Conservation (phyloP, 1,139 yeast species). For the Candida anutae region DNA sequence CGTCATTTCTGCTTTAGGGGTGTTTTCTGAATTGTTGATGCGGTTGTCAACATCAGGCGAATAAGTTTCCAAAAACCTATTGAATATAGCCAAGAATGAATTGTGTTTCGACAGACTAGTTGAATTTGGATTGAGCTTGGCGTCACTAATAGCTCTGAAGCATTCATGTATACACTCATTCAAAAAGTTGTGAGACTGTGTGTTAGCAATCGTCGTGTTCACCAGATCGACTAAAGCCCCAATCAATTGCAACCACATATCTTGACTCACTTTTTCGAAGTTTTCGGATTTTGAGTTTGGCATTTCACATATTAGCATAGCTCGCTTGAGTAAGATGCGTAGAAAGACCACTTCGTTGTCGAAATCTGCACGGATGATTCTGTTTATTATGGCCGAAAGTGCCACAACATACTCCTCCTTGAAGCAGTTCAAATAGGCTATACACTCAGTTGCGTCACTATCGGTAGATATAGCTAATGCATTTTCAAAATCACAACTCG, state of each 20-base stretch:
- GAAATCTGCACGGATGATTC: too few species aligned
- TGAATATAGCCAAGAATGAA: conserved; percentile 44
- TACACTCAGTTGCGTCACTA: too few species aligned
- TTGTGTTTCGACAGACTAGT: conserved; percentile 13
- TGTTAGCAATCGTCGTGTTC: conserved; percentile 8
- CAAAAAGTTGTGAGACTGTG: conserved; percentile 16
- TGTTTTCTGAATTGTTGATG: background rate
- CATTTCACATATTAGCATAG: conserved; percentile 26
- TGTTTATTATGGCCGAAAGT: too few species aligned
- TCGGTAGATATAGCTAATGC: too few species aligned
- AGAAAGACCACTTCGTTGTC: too few species aligned
- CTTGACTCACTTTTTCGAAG: conserved; percentile 21
- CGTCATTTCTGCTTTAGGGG: conserved; percentile 8
- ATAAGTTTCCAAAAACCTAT: conserved; percentile 34
- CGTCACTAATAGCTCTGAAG: conserved; percentile 43
- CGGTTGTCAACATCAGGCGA: conserved; percentile 15
- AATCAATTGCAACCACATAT: conserved; percentile 32
- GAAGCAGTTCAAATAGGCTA: too few species aligned
- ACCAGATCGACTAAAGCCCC: conserved; percentile 21
- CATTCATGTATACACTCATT: conserved; percentile 44
- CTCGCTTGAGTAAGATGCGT: too few species aligned
- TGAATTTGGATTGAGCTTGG: conserved; percentile 21
- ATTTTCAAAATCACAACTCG: too few species aligned
- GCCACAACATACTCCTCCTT: too few species aligned
- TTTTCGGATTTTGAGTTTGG: conserved; percentile 9